Evolutionary conservation across 495 filamentous ascomycete species (phyloP).

Genomic region (Poronia punctata): DNA sequence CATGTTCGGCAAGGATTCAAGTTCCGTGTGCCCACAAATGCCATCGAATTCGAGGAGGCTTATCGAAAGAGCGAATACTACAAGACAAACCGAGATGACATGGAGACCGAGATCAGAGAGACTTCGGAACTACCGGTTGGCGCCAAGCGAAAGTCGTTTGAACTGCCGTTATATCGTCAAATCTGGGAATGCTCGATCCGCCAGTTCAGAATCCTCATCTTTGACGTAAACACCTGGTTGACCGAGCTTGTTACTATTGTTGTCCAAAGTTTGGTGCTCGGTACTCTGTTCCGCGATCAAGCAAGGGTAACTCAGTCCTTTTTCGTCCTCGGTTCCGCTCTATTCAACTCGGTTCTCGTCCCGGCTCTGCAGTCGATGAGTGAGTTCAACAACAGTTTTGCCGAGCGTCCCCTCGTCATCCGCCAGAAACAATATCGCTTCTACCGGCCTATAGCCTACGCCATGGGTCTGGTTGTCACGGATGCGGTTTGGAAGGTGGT

Average conservation of each 20-base stretch:
- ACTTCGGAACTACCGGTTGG: slow-evolving; percentile 19
- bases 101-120: slow-evolving; percentile 9
- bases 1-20: background rate
- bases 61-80: slow-evolving; percentile 65
- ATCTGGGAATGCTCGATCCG: slow-evolving; percentile 13
- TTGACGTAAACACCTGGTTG: slow-evolving; percentile 15
- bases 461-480: slow-evolving; percentile 49
- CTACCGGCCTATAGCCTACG: slow-evolving; percentile 56
- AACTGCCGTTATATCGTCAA: slow-evolving; percentile 12
- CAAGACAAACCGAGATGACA: slow-evolving; percentile 55
- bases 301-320: slow-evolving; percentile 5
- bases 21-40: slow-evolving; percentile 45
- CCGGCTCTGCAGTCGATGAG: slow-evolving; percentile 31
- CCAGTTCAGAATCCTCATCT: slow-evolving; percentile 15
- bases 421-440: slow-evolving; percentile 62
- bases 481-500: slow-evolving; percentile 43
- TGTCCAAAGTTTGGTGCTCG: slow-evolving; percentile 19
- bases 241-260: slow-evolving; percentile 16
- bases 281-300: slow-evolving; percentile 24
- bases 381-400: slow-evolving; percentile 56
- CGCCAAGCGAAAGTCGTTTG: background rate
- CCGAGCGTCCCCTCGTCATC: slow-evolving; percentile 56
- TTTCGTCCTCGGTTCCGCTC: slow-evolving; percentile 19
- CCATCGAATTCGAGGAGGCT: slow-evolving; percentile 61
- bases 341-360: slow-evolving; percentile 44